phyloP scores from a whole-genome alignment of 208 protist species.

The Wallacemonas sp. region DNA sequence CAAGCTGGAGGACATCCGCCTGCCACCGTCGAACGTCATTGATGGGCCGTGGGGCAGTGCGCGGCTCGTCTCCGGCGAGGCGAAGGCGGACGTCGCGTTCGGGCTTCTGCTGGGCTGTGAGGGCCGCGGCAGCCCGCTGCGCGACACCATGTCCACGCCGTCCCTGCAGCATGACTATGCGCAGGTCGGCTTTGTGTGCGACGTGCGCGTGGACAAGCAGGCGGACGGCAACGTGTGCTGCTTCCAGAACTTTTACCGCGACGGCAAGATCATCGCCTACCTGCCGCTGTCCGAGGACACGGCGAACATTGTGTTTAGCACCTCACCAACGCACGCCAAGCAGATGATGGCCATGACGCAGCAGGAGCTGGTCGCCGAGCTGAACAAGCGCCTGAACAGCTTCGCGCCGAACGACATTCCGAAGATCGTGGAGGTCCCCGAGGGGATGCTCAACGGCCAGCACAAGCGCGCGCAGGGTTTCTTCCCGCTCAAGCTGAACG shows the following conservation, averaged over 20 bases:
- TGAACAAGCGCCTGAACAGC: constrained; percentile 62
- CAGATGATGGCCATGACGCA: constrained; percentile 52
- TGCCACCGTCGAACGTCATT: constrained; percentile 36
- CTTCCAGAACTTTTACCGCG: constrained; percentile 90
- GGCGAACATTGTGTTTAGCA: constrained; percentile 87
- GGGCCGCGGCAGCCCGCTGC: constrained; percentile 72
- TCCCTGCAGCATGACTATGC: constrained; percentile 81
- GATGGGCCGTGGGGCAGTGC: constrained; percentile 56
- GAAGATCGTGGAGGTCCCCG: constrained; percentile 66
- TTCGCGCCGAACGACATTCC: constrained; percentile 82
- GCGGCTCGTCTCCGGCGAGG: constrained; percentile 29
- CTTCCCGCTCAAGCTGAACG: constrained; percentile 74
- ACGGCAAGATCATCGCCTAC: constrained; percentile 84
- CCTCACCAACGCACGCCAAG: constrained; percentile 63
- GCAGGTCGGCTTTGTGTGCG: constrained; percentile 83
- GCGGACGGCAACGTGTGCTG: constrained; percentile 83
- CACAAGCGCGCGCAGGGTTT: constrained; percentile 54
- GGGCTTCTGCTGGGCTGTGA: constrained; percentile 81
- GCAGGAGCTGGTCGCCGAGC: constrained; percentile 64
- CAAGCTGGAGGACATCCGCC: constrained; percentile 40
- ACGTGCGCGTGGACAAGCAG: constrained; percentile 60
- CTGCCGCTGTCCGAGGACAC: constrained; percentile 76
- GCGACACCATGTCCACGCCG: constrained; percentile 53
- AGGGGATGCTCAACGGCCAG: constrained; percentile 46
- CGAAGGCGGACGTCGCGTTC: constrained; percentile 37